Percentiles rank a stretch among this genome's conserved stretches.
Evolutionary conservation across 2,329 filamentous ascomycete species (phyloP).

Genomic region (Elsinoe australis): DNA sequence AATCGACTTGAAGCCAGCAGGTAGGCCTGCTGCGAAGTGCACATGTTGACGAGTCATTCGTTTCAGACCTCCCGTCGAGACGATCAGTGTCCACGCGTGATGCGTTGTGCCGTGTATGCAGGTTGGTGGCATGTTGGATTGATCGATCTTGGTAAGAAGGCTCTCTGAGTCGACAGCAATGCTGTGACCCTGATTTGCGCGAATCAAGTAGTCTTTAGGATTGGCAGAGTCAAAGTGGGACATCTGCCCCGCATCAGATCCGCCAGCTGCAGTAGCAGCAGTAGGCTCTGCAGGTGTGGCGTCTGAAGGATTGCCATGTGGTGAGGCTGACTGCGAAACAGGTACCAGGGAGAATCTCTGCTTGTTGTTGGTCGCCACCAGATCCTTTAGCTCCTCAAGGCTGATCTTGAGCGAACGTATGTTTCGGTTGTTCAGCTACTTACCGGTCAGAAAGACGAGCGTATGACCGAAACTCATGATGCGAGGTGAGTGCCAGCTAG

Average conservation of each 20-base stretch:
- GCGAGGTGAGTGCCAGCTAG: too few species aligned
- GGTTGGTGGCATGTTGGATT: conserved; percentile 30
- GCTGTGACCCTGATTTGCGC: conserved; percentile 90
- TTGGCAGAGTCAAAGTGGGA: conserved; percentile 33
- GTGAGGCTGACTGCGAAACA: conserved; percentile 25
- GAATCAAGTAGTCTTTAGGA: conserved; percentile 70
- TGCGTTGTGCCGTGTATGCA: conserved; percentile 89
- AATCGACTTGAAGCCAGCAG: conserved; percentile 37
- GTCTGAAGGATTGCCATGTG: conserved; percentile 20
- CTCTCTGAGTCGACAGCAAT: conserved; percentile 66
- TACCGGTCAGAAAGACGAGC: conserved; percentile 5
- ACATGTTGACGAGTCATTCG: conserved; percentile 82
- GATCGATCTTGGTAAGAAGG: conserved; percentile 61
- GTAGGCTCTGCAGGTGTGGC: conserved; percentile 20
- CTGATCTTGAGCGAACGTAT: conserved; percentile 65
- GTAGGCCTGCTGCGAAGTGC: conserved; percentile 74
- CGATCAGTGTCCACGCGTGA: conserved; percentile 66
- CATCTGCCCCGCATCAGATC: conserved; percentile 27
- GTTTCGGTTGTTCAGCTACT: conserved; percentile 49
- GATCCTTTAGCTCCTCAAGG: conserved; percentile 61
- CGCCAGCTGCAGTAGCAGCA: conserved; percentile 25
- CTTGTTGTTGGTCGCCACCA: conserved; percentile 74
- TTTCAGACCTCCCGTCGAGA: conserved; percentile 67
- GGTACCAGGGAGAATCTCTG: conserved; percentile 78
- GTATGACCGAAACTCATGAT: conserved; percentile 3